These are phyloP conservation scores for Xylaria bambusicola DNA, from an alignment of 495 filamentous ascomycete species.

Conservation along the genomic window DNA sequence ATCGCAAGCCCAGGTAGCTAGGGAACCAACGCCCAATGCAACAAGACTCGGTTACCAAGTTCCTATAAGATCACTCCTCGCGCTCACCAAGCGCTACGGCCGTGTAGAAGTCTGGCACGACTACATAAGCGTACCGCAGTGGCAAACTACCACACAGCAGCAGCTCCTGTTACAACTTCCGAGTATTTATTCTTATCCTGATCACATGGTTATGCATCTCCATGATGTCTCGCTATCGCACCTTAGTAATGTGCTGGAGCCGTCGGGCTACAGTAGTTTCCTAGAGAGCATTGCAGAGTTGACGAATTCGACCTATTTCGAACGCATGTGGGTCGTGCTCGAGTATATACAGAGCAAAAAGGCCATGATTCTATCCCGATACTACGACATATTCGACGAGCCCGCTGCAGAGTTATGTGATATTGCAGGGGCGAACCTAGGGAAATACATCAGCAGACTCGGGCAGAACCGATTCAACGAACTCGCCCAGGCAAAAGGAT, in stretches of 20 bases:
- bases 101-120: constrained; percentile 1
- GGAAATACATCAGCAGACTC: neutral
- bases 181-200: neutral
- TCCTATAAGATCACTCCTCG: neutral
- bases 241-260: neutral
- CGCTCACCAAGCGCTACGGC: neutral
- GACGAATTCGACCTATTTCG: constrained; percentile 1
- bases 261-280: neutral
- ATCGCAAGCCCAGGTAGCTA: neutral
- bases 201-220: constrained; percentile 5
- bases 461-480: constrained; percentile 8
- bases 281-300: constrained; percentile 1
- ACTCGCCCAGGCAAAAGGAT: neutral
- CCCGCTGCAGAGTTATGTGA: neutral
- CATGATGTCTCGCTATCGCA: neutral
- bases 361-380: neutral
- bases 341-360: constrained; percentile 8
- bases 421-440: neutral
- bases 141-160: constrained; percentile 1
- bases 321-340: constrained; percentile 3
- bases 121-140: constrained; percentile 4
- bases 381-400: constrained; percentile 1
- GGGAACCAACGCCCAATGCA: neutral
- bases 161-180: constrained; percentile 3
- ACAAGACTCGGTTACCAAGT: constrained; percentile 2